Conservation (phyloP, 345 rosid genomes). For the Microcos paniculata region DNA sequence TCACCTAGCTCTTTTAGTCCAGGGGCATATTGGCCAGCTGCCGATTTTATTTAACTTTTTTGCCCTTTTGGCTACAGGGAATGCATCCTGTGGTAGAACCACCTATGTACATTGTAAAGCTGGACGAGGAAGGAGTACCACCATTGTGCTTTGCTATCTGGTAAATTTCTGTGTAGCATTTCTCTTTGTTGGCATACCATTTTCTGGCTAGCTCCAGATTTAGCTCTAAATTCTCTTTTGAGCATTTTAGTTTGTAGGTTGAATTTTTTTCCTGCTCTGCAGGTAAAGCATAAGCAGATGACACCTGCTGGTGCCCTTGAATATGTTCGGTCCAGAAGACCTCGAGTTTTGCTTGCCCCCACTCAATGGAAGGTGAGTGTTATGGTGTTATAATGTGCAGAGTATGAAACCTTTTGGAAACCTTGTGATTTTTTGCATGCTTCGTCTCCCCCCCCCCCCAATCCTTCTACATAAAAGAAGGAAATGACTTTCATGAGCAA, state of each 20-base stretch:
- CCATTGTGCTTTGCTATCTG: constrained; percentile 86
- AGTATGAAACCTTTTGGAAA: not conserved
- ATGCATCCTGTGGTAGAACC: constrained; percentile 55
- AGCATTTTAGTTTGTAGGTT: constrained; percentile 4
- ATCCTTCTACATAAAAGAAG: not conserved
- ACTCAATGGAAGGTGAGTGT: constrained; percentile 59
- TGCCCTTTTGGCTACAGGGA: constrained; percentile 40
- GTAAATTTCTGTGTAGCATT: constrained; percentile 25
- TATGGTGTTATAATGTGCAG: not conserved
- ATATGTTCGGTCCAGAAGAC: constrained; percentile 59
- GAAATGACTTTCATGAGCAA: not conserved
- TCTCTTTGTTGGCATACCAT: not conserved
- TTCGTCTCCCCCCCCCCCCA: not conserved
- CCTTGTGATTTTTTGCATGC: not conserved
- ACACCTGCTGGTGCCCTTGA: constrained; percentile 55
- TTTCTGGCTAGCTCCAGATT: not conserved
- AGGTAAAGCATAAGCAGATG: constrained; percentile 60
- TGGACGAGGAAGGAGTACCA: constrained; percentile 93
- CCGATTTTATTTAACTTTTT: not conserved
- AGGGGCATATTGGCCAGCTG: constrained; percentile 2
- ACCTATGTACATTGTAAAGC: constrained; percentile 96
- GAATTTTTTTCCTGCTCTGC: constrained; percentile 19
- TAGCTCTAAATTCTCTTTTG: not conserved
- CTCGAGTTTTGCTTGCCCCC: constrained; percentile 61
- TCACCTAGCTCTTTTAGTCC: not conserved